Evolutionary conservation across 768 basidiomycete species (phyloP), one percentile per base, ranked within the genome.

Genomic region (Panus rudis): DNA sequence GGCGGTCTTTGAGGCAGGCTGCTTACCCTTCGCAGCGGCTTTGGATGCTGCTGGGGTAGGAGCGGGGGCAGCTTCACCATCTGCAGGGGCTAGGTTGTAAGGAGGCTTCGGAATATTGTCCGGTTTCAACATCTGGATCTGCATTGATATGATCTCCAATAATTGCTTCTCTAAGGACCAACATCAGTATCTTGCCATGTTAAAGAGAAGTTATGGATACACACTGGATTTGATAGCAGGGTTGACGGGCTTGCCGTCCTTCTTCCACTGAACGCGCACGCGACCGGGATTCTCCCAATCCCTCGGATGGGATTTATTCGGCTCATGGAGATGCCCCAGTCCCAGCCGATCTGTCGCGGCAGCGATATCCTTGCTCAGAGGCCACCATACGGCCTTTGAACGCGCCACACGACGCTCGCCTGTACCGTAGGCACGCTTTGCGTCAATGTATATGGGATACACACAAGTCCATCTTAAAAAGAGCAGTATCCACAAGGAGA

Each of bases 241-340:
- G 54, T 89, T 84, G 46, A 84, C 63, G 7, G 84, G 69, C 26
- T 62, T 55, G 0, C 75, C 87, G 46, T 89, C 83, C 61, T 83
- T 84, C 73, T 87, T 91, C 84, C 85, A 90, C 57, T 87, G 87
- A 19, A 98, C 87, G 50, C 91, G 79, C 46, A 99, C 90, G 20
- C 94, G 77, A 7, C 94, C 94, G 0, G 94, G 94, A 61, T 99
- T 99, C 57, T 88, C 93, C 94, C 94, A 99, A 62, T 99, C 94
- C 40, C 89, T 77, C 10, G 94, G 94, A 56, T 99, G 94, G 21
- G 77, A 70, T 63, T 93, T 97, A 56, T 78, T 75, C 27, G 90
- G 88, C 68, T 98, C 92, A 53, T 92, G 90, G 4, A 96, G 71
- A 2, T 83, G 78, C 11, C 81, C 76, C 6, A 97, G 68, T 2